Base-by-base conservation (phyloP, 257 asterid genomes). In the Apocynum venetum region DNA sequence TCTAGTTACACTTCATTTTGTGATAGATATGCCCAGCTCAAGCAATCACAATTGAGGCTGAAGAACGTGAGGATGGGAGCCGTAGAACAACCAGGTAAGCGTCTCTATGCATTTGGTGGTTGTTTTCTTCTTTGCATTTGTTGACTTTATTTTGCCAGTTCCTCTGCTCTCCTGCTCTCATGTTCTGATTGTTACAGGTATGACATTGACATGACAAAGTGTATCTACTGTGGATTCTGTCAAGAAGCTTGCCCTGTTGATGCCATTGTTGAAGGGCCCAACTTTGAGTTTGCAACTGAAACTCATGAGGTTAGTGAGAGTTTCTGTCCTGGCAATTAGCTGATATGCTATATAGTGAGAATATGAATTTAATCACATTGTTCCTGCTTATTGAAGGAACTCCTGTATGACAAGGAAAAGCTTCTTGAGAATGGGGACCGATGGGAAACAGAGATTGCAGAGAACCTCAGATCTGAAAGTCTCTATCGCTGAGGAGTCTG, bases 231-330 rank as follows among this genome's bases (percentile, higher is more conserved):
- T 75, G 98, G 98, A 67, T 94, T 94, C 76, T 92, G 97, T 88
- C 98, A 92, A 92, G 98, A 94, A 82, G 97, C 98, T 35, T 94
- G 97, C 82, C 98, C 98, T 17, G 97, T 94, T 12, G 97, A 94
- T 85, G 98, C 98, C 85, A 94, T 94, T 67, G 98, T 94, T 63
- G 97, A 94, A 86, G 97, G 98, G 52, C 98, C 97, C 82, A 92
- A 94, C 90, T 94, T 92, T 46, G 98, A 92, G 76, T 94, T 92
- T 31, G 96, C 97, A n/a, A 94, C 97, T 0, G 96, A 94, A 85
- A 92, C 98, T 65, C 95, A 92, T 3, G 98, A 93, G 98, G 98
- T 91, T 81, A 44, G 83, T 81, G 4, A 47, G 72, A 78, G 48
- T 67, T 43, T 53, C 38, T 31, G 49, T 35, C 53, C 44, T 11